These are phyloP conservation scores for Crataegus laevigata DNA, from an alignment of 306 rosid genomes.

Conservation along the genomic window DNA sequence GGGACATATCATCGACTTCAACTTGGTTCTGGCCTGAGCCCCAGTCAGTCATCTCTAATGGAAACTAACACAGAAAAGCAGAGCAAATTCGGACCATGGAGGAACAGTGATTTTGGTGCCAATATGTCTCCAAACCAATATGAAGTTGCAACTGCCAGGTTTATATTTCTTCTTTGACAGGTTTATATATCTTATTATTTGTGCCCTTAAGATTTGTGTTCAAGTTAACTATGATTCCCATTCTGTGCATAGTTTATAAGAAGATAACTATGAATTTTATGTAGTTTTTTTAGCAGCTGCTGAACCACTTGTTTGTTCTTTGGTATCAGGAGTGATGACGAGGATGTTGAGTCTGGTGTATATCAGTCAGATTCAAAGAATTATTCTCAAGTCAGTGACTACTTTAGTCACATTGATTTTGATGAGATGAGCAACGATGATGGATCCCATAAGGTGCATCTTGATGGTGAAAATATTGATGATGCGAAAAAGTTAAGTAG, in stretches of 20 bases:
- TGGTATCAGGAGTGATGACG: slow-evolving; percentile 64
- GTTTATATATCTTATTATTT: slow-evolving; percentile 1
- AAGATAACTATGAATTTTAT: background rate
- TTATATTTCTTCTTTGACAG: background rate
- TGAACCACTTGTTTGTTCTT: slow-evolving; percentile 20
- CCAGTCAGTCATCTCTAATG: slow-evolving; percentile 38
- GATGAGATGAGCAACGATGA: slow-evolving; percentile 44
- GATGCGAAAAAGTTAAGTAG: slow-evolving; percentile 25
- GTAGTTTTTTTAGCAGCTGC: slow-evolving; percentile 1
- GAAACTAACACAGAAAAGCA: slow-evolving; percentile 34
- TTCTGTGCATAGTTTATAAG: background rate
- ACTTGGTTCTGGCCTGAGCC: slow-evolving; percentile 37
- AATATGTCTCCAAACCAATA: slow-evolving; percentile 31
- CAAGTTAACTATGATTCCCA: background rate
- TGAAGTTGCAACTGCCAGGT: slow-evolving; percentile 48
- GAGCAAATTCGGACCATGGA: slow-evolving; percentile 28
- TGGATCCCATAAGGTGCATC: slow-evolving; percentile 43
- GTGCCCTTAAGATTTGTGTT: background rate
- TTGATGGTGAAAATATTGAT: slow-evolving; percentile 36
- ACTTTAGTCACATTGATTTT: slow-evolving; percentile 46
- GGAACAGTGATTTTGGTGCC: slow-evolving; percentile 40
- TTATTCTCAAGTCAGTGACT: slow-evolving; percentile 46
- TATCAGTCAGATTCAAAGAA: slow-evolving; percentile 51
- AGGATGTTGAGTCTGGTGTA: slow-evolving; percentile 41
- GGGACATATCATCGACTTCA: slow-evolving; percentile 45